A percentile compares a stretch with the other conserved stretches of the same genome.
Conservation (phyloP, 176 grass and related monocot species). For the Avena sativa region DNA sequence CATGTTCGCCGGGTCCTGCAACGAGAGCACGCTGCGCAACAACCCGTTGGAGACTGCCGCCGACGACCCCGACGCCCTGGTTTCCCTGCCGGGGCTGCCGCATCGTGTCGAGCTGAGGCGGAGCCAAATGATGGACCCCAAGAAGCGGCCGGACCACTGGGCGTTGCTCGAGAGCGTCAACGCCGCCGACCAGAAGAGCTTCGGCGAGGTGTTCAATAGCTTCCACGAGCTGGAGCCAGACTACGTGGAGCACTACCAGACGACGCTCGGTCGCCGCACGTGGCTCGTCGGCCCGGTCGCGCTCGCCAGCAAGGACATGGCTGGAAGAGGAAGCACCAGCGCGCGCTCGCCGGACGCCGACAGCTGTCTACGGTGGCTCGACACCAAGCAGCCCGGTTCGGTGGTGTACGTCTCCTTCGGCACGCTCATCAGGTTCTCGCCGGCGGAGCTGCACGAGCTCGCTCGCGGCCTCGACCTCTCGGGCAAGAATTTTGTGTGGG, state of each 20-base stretch:
- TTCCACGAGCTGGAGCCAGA: neutral
- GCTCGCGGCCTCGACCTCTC: neutral
- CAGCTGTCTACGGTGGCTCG: neutral
- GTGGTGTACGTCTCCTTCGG: constrained; percentile 11
- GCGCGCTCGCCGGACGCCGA: neutral
- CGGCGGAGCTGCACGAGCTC: constrained; percentile 1
- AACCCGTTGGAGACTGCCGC: neutral
- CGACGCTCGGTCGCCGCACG: neutral
- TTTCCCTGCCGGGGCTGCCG: constrained; percentile 6
- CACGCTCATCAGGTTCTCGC: neutral
- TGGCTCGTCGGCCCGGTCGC: constrained; percentile 5
- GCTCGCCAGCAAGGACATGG: neutral
- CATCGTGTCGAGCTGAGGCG: neutral
- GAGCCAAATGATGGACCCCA: neutral
- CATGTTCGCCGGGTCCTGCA: neutral
- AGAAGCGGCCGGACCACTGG: neutral
- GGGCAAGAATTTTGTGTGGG: neutral
- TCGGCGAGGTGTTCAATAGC: neutral
- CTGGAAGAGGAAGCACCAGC: neutral
- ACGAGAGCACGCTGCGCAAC: neutral
- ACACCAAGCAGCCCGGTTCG: neutral
- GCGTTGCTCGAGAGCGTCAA: neutral
- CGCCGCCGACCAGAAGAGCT: neutral
- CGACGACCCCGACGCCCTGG: constrained; percentile 2
- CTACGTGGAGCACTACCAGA: neutral